A percentile compares a stretch with the other conserved stretches of the same genome.
Conservation (phyloP, 2,329 filamentous ascomycete species). For the Cyclaneusma minus region DNA sequence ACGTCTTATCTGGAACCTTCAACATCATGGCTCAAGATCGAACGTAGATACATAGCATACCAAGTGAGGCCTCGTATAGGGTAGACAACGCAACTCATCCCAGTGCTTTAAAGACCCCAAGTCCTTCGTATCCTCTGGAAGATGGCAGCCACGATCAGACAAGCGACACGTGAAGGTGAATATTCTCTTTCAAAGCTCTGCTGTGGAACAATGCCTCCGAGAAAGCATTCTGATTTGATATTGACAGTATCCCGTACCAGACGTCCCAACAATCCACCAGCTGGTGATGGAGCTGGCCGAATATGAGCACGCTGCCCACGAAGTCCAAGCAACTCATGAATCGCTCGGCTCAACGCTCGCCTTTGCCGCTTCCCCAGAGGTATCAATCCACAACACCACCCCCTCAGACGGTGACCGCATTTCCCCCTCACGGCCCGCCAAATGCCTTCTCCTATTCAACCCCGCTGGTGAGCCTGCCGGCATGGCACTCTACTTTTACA, state of each 20-base stretch:
- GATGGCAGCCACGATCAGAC: no score
- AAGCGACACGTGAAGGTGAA: no score
- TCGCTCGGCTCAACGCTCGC: conserved; percentile 62
- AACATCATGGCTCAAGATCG: no score
- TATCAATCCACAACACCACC: conserved; percentile 27
- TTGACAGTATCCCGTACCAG: no score
- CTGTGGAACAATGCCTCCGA: not conserved
- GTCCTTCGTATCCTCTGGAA: no score
- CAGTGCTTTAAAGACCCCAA: no score
- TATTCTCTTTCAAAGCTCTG: no score
- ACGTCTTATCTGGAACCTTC: no score
- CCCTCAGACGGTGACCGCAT: conserved; percentile 34
- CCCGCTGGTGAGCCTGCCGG: conserved; percentile 38
- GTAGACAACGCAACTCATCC: no score
- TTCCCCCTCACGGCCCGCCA: conserved; percentile 45
- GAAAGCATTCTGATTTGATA: conserved; percentile 1
- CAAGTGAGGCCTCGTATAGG: no score
- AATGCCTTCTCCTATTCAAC: conserved; percentile 52
- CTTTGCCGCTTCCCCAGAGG: conserved; percentile 39
- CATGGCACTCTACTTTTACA: conserved; percentile 89
- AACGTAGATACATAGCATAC: no score
- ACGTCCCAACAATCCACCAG: conserved; percentile 64
- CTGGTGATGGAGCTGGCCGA: conserved; percentile 76
- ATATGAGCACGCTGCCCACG: conserved; percentile 65
- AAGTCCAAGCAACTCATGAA: conserved; percentile 65